phyloP scores from a whole-genome alignment of 169 alveolate genomes.

The Hepatocystis sp. region DNA sequence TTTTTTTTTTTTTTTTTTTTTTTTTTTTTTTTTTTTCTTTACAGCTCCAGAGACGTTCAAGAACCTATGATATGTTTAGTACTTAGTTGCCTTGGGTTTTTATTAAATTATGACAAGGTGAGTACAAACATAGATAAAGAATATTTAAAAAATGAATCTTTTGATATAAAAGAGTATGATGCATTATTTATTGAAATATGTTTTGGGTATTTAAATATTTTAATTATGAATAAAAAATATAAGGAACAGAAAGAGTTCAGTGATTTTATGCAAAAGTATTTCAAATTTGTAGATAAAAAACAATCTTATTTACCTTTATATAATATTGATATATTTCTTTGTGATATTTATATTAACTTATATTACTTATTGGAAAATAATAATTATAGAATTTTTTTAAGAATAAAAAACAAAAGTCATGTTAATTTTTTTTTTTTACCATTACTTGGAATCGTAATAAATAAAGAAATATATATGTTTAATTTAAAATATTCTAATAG shows the following conservation, averaged over 20 bases:
- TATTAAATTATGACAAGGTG: constrained; percentile 12
- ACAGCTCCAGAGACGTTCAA: constrained; percentile 11
- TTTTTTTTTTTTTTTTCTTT: background rate
- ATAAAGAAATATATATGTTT: constrained; percentile 4
- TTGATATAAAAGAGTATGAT: constrained; percentile 27
- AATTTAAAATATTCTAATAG: constrained; percentile 19
- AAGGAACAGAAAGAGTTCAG: constrained; percentile 20
- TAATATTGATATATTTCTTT: constrained; percentile 3
- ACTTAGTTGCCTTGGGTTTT: constrained; percentile 19
- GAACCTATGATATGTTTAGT: constrained; percentile 39
- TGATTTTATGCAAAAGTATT: constrained; percentile 13
- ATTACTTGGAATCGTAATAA: constrained; percentile 21
- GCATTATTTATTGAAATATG: constrained; percentile 37
- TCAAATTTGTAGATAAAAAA: constrained; percentile 7
- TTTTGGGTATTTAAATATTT: constrained; percentile 35
- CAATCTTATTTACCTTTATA: background rate
- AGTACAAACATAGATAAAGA: background rate
- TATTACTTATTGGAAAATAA: constrained; percentile 18
- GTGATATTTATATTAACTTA: constrained; percentile 9
- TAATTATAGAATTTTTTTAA: constrained; percentile 13
- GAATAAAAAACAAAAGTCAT: constrained; percentile 38
- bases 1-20: too few relatives aligned
- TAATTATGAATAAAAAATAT: constrained; percentile 42
- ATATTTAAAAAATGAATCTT: constrained; percentile 1
- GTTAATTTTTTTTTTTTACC: constrained; percentile 30